Evolutionary conservation across 805 yeast species (phyloP).

Genomic region (Yarrowia sp.): DNA sequence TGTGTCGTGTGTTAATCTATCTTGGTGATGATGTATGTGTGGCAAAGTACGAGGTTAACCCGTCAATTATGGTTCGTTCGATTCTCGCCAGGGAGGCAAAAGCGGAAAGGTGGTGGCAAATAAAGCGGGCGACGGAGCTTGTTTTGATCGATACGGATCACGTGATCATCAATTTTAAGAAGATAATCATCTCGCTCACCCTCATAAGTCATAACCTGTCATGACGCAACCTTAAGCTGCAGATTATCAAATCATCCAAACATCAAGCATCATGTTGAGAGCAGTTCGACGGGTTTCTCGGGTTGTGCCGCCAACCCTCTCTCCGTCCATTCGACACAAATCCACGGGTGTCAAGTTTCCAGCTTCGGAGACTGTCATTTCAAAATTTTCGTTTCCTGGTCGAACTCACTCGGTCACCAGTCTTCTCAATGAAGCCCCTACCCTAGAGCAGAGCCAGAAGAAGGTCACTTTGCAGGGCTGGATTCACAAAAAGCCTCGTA

Average conservation of each 20-base stretch:
- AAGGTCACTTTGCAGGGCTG: constrained; percentile 74
- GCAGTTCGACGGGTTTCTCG: constrained; percentile 14
- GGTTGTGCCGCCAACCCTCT: constrained; percentile 6
- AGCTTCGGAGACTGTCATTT: constrained; percentile 7
- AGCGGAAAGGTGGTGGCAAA: neutral
- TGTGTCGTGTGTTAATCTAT: constrained; percentile 27
- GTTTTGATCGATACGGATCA: neutral
- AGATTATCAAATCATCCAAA: neutral
- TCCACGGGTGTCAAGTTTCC: constrained; percentile 13
- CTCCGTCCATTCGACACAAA: constrained; percentile 14
- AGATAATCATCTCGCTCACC: neutral
- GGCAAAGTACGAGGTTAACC: constrained; percentile 37
- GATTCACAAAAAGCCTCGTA: constrained; percentile 77
- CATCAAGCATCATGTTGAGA: constrained; percentile 13
- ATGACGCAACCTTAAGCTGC: neutral
- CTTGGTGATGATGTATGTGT: constrained; percentile 31
- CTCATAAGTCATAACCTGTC: constrained; percentile 18
- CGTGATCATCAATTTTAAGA: neutral
- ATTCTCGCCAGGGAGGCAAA: neutral
- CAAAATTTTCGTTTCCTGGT: constrained; percentile 25
- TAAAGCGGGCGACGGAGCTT: too few species aligned
- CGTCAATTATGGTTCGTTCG: constrained; percentile 16
- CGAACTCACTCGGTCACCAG: constrained; percentile 23
- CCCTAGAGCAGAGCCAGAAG: constrained; percentile 11
- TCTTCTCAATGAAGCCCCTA: constrained; percentile 1